Evolutionary conservation across 495 filamentous ascomycete genomes (phyloP), one percentile per base, ranked within the genome.

Genomic region (Penicillium macrosclerotiorum): DNA sequence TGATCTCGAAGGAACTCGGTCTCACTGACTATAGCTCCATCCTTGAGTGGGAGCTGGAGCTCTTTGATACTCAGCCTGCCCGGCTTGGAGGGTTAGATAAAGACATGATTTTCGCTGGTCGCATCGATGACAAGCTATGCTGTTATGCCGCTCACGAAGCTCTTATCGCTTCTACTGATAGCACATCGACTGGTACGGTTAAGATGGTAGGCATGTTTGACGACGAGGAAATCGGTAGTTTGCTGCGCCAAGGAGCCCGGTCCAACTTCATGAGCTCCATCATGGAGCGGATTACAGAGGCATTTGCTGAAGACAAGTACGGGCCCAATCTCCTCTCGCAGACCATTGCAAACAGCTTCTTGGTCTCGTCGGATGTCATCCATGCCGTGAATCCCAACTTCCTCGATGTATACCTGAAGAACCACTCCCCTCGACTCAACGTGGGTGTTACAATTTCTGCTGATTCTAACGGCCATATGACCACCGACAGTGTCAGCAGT

Each of bases 331-430:
- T 91, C 30, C 57, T 95, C 31, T 79, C 83, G 16, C 89, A 87
- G 54, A 94, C 90, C 11, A 91, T 90, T 52, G 93, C 93, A 36
- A 90, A 89, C 68, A 90, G 86, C 42, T 98, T 95, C 79, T 73
- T 98, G 44, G 79, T 96, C 46, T 93, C 88, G 5, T 89, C 89
- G 4, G 93, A 98, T 62, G 93, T 98, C 45, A 90, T 82, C 8
- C 93, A 98, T 67, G 90, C 93, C 37, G 86, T 91, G 2, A 91
- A 98, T 74, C 93, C 93, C 47, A 98, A 96, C 72, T 95, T 91
- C 76, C 68, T 86, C 1, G 67, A 69, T 45, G 78, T 78, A 18
- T 96, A 96, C 69, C 84, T 96, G 3, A 74, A 85, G 39, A 84
- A 86, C 54, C 93, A 96, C 69, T 72, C 85, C 1, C 91, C 93